Evolutionary conservation across 169 alveolate species (phyloP).

Genomic region (Plasmodium yoelii): DNA sequence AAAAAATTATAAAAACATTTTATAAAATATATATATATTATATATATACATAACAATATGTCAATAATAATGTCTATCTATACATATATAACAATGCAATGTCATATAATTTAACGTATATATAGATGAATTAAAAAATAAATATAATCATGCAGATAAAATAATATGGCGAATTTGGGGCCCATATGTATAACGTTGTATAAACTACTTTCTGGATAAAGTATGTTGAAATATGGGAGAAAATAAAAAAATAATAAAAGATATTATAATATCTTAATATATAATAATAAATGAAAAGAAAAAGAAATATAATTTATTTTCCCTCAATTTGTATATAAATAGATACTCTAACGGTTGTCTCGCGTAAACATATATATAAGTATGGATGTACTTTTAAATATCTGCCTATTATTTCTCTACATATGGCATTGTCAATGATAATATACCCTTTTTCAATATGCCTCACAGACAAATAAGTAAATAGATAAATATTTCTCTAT

Average conservation of each 20-base stretch:
- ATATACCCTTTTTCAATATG: background rate
- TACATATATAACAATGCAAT: background rate
- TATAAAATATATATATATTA: conserved; percentile 26
- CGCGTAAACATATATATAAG: background rate
- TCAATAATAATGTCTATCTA: conserved; percentile 2
- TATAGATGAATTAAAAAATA: conserved; percentile 3
- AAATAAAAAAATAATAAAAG: conserved; percentile 4
- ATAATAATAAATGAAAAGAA: too few species aligned
- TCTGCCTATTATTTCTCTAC: too few species aligned
- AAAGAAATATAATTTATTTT: too few species aligned
- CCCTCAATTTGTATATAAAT: too few species aligned
- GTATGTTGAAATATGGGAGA: background rate
- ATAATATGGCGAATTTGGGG: conserved; percentile 6
- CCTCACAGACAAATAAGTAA: background rate
- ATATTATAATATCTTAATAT: background rate
- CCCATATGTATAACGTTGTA: background rate
- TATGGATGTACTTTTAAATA: background rate
- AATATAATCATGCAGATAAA: conserved; percentile 17
- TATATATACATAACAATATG: background rate
- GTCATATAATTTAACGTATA: background rate
- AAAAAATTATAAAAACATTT: conserved; percentile 58
- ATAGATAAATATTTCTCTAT: conserved; percentile 11
- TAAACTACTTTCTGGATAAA: conserved; percentile 14
- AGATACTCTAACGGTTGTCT: too few species aligned
- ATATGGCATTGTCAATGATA: background rate